Evolutionary conservation across 331 rosid species (phyloP), one percentile per base, ranked within the genome.

Genomic region (Acacia concinna): DNA sequence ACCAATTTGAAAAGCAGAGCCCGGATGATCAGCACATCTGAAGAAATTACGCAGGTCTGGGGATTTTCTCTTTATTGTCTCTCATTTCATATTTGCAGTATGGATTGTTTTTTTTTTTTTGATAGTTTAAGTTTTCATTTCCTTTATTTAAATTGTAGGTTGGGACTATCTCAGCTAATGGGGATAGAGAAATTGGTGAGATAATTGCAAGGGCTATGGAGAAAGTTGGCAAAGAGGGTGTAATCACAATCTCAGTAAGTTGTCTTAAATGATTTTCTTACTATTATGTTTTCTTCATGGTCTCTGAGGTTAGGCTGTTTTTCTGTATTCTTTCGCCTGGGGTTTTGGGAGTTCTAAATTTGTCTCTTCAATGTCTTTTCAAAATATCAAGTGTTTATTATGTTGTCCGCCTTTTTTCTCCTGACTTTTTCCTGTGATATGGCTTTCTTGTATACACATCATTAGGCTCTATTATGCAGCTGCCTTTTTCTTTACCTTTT

Each of bases 171-270:
- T 95, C 99, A 43, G 87, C 99, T 7, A 95, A 95, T 47, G 99
- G 99, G 65, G 99, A 93, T 57, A 89, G 97, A 78, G 99, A 95
- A 77, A 95, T 95, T 52, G 99, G 99, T 47, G 99, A 93, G 86
- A 85, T 95, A 73, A 95, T 95, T 67, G 99, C 99, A 52, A 93
- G 92, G 74, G 99, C 99, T 62, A 95, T 95, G 99, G 99, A 95
- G 86, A 95, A 87, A 87, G 99, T 93, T 83, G 99, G 99, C 78
- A 95, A 93, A 86, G 99, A 95, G 63, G 99, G 99, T 32, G 99
- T 95, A 32, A 95, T 95, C 82, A 95, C 99, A 81, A 95, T 95
- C 27, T 74, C 97, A 4, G 99, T 95, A 90, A 90, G 94, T 89
- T 80, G 34, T 79, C 31, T 32, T 59, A 0, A n/a, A n/a, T 30